Evolutionary conservation across 1,284 basidiomycete species (phyloP).

Genomic region (Trichosporon ovoides): DNA sequence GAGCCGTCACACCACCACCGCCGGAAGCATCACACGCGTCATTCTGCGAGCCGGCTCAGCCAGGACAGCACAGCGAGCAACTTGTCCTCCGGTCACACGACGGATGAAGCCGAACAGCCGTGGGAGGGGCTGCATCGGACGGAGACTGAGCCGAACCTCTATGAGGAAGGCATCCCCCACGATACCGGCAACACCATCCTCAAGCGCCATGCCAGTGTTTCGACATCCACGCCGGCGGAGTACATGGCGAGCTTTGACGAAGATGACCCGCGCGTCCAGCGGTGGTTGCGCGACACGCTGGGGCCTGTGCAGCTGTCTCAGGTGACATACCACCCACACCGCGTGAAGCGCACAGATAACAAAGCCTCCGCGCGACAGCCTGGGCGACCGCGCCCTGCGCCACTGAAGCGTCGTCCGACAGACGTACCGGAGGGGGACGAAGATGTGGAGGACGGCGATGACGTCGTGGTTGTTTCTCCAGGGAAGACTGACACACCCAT

Average conservation of each 20-base stretch:
- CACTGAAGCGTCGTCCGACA: neutral
- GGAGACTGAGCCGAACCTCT: neutral
- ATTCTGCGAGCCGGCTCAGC: neutral
- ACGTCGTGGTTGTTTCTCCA: neutral
- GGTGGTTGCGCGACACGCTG: slow-evolving; percentile 25
- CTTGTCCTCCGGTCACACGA: neutral
- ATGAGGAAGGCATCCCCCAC: neutral
- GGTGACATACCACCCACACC: neutral
- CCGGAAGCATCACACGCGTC: neutral
- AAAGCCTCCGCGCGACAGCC: neutral
- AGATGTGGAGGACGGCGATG: neutral
- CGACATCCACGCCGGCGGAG: slow-evolving; percentile 7
- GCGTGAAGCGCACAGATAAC: too few relatives aligned
- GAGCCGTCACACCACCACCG: neutral
- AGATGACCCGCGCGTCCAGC: slow-evolving; percentile 18
- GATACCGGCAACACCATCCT: too few relatives aligned
- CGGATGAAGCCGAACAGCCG: neutral
- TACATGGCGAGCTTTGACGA: neutral
- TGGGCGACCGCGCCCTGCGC: neutral
- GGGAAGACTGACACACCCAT: neutral
- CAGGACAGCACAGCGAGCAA: neutral
- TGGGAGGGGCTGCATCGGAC: neutral
- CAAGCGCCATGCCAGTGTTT: neutral
- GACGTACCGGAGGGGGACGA: neutral
- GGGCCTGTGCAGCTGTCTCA: neutral